Percentiles rank a stretch among this genome's conserved stretches.
These are phyloP conservation scores for Phaffia rhodozyma DNA, from an alignment of 1,284 basidiomycete species.

Conservation along the genomic window DNA sequence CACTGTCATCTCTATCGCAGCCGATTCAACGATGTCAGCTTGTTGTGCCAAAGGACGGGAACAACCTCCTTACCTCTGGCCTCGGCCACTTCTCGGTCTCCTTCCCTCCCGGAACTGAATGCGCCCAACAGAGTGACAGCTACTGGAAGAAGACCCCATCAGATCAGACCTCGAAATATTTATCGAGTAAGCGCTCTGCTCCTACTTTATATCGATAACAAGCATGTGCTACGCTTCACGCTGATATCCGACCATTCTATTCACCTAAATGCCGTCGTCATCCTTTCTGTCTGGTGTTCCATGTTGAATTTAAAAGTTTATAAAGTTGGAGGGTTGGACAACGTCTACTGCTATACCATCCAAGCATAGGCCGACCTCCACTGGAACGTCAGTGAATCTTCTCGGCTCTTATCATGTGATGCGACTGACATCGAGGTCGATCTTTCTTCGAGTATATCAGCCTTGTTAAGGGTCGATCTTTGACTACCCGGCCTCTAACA, in stretches of 20 bases:
- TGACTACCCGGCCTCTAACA: neutral
- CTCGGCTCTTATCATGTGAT: neutral
- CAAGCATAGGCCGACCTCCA: neutral
- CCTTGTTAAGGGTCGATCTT: neutral
- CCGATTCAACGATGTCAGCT: conserved; percentile 85
- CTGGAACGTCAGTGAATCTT: conserved; percentile 7
- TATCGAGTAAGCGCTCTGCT: conserved; percentile 51
- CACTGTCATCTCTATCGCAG: conserved; percentile 16
- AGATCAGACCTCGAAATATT: conserved; percentile 71
- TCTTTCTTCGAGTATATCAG: neutral
- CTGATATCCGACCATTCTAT: neutral
- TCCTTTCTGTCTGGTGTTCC: neutral
- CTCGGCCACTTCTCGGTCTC: conserved; percentile 41
- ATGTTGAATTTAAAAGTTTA: conserved; percentile 23
- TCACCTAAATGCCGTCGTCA: conserved; percentile 2
- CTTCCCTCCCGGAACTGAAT: conserved; percentile 37
- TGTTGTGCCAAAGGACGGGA: conserved; percentile 81
- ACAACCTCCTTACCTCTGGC: conserved; percentile 76
- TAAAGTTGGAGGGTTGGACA: conserved; percentile 70
- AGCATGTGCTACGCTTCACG: conserved; percentile 6
- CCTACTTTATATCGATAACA: neutral
- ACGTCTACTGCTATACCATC: neutral
- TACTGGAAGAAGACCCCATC: conserved; percentile 54
- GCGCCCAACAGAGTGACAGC: conserved; percentile 64
- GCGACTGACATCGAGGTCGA: neutral